phyloP scores from a whole-genome alignment of 2,329 filamentous ascomycete genomes.

The Lachnellula occidentalis region DNA sequence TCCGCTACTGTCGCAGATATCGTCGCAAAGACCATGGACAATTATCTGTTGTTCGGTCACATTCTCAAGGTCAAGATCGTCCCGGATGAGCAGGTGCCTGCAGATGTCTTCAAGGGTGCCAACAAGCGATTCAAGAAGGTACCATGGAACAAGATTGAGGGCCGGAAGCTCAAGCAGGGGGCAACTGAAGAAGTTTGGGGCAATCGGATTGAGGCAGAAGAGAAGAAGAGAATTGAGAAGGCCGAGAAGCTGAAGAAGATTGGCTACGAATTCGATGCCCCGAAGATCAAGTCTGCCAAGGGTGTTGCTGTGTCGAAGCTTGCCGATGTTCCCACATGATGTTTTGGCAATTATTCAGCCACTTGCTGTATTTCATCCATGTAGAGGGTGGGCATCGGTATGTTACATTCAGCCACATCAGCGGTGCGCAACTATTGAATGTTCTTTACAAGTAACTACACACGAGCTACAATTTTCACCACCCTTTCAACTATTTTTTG shows the following conservation, averaged over 20 bases:
- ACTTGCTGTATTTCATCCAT: too few relatives aligned
- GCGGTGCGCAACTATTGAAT: too few relatives aligned
- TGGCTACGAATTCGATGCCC: constrained; percentile 78
- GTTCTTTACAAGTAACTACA: too few relatives aligned
- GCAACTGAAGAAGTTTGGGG: constrained; percentile 73
- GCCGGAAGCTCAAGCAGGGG: constrained; percentile 66
- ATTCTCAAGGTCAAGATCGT: constrained; percentile 83
- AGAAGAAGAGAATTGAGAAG: constrained; percentile 62
- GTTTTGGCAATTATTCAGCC: too few relatives aligned
- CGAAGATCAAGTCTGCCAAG: constrained; percentile 61
- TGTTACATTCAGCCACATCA: too few relatives aligned
- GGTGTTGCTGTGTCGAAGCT: constrained; percentile 42
- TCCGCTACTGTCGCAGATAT: constrained; percentile 78
- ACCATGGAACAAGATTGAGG: constrained; percentile 82
- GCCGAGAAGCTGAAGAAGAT: constrained; percentile 70
- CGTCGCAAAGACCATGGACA: constrained; percentile 93
- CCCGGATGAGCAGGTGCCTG: constrained; percentile 70
- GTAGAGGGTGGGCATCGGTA: too few relatives aligned
- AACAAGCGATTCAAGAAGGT: constrained; percentile 85
- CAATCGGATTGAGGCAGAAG: constrained; percentile 67
- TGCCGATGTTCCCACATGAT: constrained; percentile 16
- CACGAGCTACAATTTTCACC: too few relatives aligned
- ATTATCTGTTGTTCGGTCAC: constrained; percentile 92
- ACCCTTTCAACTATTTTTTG: too few relatives aligned
- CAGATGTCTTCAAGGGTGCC: constrained; percentile 81